Percentiles rank a stretch among this genome's conserved stretches.
These are phyloP conservation scores for Camellia granthamiana DNA, from an alignment of 148 eudicot genomes.

Conservation along the genomic window DNA sequence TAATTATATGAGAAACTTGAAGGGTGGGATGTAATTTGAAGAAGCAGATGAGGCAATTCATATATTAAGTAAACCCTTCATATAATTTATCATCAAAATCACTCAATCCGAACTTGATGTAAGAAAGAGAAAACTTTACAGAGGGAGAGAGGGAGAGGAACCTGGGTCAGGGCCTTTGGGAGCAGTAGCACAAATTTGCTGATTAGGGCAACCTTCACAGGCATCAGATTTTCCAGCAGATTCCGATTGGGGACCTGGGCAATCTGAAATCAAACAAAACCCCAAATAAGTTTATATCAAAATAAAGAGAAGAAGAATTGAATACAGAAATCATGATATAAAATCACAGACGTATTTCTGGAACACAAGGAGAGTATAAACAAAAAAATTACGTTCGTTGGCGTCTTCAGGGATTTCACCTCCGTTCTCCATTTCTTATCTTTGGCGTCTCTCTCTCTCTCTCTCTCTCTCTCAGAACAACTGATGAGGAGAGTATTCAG, in stretches of 20 bases:
- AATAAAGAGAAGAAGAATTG: not conserved
- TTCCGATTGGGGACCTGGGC: constrained; percentile 85
- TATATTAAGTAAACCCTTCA: no score
- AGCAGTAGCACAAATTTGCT: constrained; percentile 82
- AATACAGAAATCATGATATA: not conserved
- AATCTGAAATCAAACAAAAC: constrained; percentile 41
- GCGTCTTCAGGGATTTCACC: constrained; percentile 71
- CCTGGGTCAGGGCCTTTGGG: constrained; percentile 99
- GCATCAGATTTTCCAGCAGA: constrained; percentile 80
- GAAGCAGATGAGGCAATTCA: no score
- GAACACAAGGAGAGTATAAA: not conserved
- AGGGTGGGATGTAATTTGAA: no score
- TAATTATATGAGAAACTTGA: no score
- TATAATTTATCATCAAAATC: no score
- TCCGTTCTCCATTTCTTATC: constrained; percentile 47
- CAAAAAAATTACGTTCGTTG: constrained; percentile 52
- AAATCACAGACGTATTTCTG: not conserved
- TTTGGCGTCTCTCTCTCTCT: not conserved
- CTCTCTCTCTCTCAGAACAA: not conserved
- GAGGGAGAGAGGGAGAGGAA: constrained; percentile 4
- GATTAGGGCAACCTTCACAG: constrained; percentile 92
- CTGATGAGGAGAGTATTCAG: not conserved
- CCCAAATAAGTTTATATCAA: not conserved
- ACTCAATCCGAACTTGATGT: no score
- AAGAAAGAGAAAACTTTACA: no score